A percentile compares a stretch with the other conserved stretches of the same genome.
phyloP scores from a whole-genome alignment of 805 yeast genomes.

The Saccharomycopsis malanga region DNA sequence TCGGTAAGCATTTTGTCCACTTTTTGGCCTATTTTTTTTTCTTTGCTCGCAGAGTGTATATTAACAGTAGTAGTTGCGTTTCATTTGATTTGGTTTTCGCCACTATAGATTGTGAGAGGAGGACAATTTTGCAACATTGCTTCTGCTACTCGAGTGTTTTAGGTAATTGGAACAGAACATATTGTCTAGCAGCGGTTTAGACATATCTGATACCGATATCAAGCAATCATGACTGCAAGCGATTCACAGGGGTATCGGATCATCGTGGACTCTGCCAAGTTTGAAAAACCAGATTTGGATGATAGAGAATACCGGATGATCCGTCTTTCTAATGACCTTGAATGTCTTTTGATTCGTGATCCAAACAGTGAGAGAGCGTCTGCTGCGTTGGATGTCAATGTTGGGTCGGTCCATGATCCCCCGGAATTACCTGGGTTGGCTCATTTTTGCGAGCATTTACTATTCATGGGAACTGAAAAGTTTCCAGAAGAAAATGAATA shows the following conservation, averaged over 20 bases:
- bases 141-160: no score
- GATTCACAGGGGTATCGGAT: not conserved
- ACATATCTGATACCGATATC: no score
- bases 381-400: slow-evolving; percentile 72
- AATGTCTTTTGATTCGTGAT: slow-evolving; percentile 60
- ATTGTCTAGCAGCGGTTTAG: no score
- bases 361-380: slow-evolving; percentile 68
- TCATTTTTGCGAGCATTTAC: slow-evolving; percentile 66
- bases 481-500: slow-evolving; percentile 77
- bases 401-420: slow-evolving; percentile 70
- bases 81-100: no score
- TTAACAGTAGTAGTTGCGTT: no score
- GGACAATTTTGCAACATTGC: no score
- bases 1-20: no score
- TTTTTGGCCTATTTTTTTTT: no score
- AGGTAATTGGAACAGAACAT: no score
- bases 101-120: no score
- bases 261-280: slow-evolving; percentile 22
- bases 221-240: not conserved
- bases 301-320: slow-evolving; percentile 70
- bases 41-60: no score
- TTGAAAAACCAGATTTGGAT: slow-evolving; percentile 46
- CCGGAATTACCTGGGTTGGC: slow-evolving; percentile 64
- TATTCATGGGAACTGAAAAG: slow-evolving; percentile 76
- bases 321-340: slow-evolving; percentile 48